Evolutionary conservation across 2,329 filamentous ascomycete genomes (phyloP).

Genomic region (Sclerotiophoma versabilis): DNA sequence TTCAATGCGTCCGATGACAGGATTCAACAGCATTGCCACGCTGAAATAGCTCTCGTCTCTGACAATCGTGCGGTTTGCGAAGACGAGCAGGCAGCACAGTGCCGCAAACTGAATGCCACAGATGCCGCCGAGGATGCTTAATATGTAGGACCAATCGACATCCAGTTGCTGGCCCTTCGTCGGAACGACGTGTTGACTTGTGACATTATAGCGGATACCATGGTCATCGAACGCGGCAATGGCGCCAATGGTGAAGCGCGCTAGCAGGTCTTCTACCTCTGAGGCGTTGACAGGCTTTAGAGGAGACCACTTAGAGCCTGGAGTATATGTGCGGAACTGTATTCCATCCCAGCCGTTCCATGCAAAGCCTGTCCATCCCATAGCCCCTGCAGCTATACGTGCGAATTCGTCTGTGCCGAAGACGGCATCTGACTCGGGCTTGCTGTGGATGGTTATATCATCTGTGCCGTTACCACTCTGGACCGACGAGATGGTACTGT

Average conservation of each 20-base stretch:
- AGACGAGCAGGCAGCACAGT: conserved; percentile 29
- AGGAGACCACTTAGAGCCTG: conserved; percentile 34
- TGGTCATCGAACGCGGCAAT: conserved; percentile 42
- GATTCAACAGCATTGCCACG: conserved; percentile 37
- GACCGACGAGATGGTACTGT: conserved; percentile 30
- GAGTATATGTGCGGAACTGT: conserved; percentile 30
- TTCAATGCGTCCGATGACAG: conserved; percentile 33
- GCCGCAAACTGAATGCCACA: conserved; percentile 32
- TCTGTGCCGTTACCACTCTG: conserved; percentile 8
- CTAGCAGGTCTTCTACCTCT: conserved; percentile 28
- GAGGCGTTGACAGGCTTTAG: conserved; percentile 10
- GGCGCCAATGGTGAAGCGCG: conserved; percentile 35
- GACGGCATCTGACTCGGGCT: conserved; percentile 27
- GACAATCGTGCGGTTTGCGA: conserved; percentile 39
- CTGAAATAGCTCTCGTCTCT: conserved; percentile 38
- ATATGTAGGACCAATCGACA: conserved; percentile 37
- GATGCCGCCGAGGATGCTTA: conserved; percentile 32
- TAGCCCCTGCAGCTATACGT: conserved; percentile 38
- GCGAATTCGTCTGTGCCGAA: conserved; percentile 40
- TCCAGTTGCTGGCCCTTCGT: conserved; percentile 32
- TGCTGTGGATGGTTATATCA: conserved; percentile 29
- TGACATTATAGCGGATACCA: conserved; percentile 27
- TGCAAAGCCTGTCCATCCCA: conserved; percentile 41
- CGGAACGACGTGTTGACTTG: conserved; percentile 25
- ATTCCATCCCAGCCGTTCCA: conserved; percentile 19